phyloP scores from a whole-genome alignment of 2,329 filamentous ascomycete species.

The Aspergillus neoniger region DNA sequence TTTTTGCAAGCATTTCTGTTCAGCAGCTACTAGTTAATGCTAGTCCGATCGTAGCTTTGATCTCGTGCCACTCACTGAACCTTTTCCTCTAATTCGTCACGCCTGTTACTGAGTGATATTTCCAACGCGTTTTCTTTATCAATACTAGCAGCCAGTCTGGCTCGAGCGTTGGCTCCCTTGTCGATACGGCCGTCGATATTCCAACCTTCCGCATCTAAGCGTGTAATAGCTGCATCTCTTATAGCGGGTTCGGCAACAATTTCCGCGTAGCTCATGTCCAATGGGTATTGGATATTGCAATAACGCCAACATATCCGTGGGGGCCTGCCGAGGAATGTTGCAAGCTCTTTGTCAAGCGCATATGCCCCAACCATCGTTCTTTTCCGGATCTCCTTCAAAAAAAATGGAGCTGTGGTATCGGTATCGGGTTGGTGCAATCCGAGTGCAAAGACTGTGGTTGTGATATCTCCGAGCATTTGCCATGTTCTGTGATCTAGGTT shows the following conservation, averaged over 20 bases:
- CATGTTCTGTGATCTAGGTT: conserved; percentile 45
- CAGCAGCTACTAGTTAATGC: no score
- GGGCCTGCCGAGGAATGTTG: conserved; percentile 50
- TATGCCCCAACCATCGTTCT: conserved; percentile 44
- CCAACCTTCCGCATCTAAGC: conserved; percentile 26
- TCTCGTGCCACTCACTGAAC: conserved; percentile 4
- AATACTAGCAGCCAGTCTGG: conserved; percentile 15
- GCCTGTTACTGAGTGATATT: conserved; percentile 14
- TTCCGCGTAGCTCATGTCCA: conserved; percentile 27
- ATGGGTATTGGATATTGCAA: conserved; percentile 28
- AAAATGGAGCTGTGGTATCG: conserved; percentile 28
- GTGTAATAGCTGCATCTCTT: conserved; percentile 14
- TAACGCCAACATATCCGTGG: conserved; percentile 44
- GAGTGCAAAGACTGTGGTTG: conserved; percentile 45
- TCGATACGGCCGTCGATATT: conserved; percentile 18
- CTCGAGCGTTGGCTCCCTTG: conserved; percentile 16
- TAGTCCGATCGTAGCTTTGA: no score
- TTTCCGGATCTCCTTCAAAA: conserved; percentile 40
- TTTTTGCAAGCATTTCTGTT: background rate
- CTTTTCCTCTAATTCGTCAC: conserved; percentile 3
- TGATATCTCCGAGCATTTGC: conserved; percentile 48
- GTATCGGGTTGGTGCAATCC: conserved; percentile 45
- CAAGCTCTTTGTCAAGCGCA: conserved; percentile 48
- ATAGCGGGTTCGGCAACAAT: conserved; percentile 17
- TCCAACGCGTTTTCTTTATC: conserved; percentile 26